Evolutionary conservation across 2,329 filamentous ascomycete species (phyloP).

Genomic region (Penicillium decumbens): DNA sequence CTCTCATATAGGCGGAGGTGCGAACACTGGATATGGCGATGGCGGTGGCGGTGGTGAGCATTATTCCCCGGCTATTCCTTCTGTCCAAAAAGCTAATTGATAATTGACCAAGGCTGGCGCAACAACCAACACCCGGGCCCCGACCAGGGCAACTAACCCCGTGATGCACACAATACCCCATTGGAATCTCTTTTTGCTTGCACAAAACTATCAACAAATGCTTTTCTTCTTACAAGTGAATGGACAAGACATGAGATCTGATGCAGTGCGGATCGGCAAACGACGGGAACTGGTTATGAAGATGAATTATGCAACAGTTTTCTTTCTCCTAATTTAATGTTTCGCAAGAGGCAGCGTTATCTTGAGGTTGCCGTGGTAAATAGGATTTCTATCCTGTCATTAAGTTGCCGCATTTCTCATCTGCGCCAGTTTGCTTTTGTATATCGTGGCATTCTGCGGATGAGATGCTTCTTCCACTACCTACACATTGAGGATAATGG

Average conservation of each 20-base stretch:
- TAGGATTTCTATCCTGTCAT: background rate
- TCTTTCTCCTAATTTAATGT: background rate
- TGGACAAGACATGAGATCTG: slow-evolving; percentile 9
- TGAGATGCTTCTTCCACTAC: slow-evolving; percentile 1
- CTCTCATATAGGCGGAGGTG: slow-evolving; percentile 18
- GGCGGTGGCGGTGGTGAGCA: slow-evolving; percentile 27
- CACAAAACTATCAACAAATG: slow-evolving; percentile 8
- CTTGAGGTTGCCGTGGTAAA: slow-evolving; percentile 1
- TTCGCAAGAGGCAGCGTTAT: background rate
- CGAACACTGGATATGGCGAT: slow-evolving; percentile 27
- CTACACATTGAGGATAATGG: slow-evolving; percentile 3
- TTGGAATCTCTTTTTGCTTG: slow-evolving; percentile 5
- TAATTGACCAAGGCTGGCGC: slow-evolving; percentile 23
- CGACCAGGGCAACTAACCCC: slow-evolving; percentile 16
- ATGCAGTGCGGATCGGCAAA: slow-evolving; percentile 8
- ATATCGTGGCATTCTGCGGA: background rate
- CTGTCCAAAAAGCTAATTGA: background rate
- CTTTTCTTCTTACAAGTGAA: slow-evolving; percentile 7
- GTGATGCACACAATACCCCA: slow-evolving; percentile 7
- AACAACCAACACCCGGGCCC: slow-evolving; percentile 17
- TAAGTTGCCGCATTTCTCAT: slow-evolving; percentile 4
- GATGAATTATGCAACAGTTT: background rate
- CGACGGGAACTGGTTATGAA: background rate
- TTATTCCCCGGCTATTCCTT: background rate
- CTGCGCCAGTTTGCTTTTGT: background rate